Percentiles rank a stretch among this genome's conserved stretches.
phyloP scores from a whole-genome alignment of 768 basidiomycete genomes.

The Gautieria morchelliformis region DNA sequence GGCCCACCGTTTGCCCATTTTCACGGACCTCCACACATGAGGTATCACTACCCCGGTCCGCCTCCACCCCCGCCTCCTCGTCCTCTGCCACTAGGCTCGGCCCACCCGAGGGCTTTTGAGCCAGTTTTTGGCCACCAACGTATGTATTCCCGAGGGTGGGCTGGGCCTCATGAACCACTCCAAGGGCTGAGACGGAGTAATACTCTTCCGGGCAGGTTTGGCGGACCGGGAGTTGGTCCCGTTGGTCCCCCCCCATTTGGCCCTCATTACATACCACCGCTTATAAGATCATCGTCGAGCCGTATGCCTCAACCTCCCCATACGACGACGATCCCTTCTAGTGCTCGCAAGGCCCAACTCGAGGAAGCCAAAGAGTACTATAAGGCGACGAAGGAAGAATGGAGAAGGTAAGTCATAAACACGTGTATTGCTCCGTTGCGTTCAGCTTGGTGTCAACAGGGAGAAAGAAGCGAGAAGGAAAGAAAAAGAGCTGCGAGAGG shows the following conservation, averaged over 20 bases:
- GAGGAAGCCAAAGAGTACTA: slow-evolving; percentile 61
- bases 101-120: slow-evolving; percentile 14
- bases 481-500: slow-evolving; percentile 41
- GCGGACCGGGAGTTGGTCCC: background rate
- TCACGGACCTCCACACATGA: background rate
- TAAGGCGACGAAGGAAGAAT: slow-evolving; percentile 24
- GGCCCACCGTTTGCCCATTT: too few species aligned
- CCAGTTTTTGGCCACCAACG: slow-evolving; percentile 8
- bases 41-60: background rate
- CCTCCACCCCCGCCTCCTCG: slow-evolving; percentile 4
- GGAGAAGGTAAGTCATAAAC: background rate
- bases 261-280: background rate
- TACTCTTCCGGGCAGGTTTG: slow-evolving; percentile 7
- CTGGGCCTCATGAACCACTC: background rate
- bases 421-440: background rate
- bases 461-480: slow-evolving; percentile 62
- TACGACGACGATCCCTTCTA: slow-evolving; percentile 17
- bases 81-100: background rate
- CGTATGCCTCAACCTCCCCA: background rate
- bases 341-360: slow-evolving; percentile 26
- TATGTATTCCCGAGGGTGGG: slow-evolving; percentile 12
- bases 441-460: background rate
- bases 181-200: background rate
- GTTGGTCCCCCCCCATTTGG: background rate
- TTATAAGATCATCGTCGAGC: background rate